Base-by-base conservation (phyloP, 176 grass and related monocot species). In the Hyparrhenia diplandra region DNA sequence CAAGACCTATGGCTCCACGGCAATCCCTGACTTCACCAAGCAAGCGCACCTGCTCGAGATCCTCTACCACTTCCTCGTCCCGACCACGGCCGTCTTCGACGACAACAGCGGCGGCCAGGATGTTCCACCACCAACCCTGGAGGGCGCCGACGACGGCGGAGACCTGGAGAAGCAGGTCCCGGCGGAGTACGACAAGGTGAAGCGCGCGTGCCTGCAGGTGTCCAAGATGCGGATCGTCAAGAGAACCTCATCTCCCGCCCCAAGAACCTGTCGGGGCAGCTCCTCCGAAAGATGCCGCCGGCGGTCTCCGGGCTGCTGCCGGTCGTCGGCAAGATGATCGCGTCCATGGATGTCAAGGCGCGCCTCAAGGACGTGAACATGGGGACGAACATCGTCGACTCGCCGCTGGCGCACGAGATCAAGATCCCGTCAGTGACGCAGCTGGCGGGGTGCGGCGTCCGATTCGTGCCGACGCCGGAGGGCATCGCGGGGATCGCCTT, bases 351-450 rank as follows among this genome's bases (percentile, higher is more conserved):
- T 20, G 11, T 86, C 8, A 8, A 80, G 5, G 69, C 17, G 8
- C 24, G 59, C 2, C 84, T 86, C 69, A 66, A 55, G 18, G 59
- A 69, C 24, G 62, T 86, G 58, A 86, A 66, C 45, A 64, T 58
- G 30, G 41, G 51, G 7, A n/a, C 51, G 2, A 24, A 25, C 80
- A 69, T 85, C 40, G 64, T 62, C 21, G 67, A 72, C 80, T 79
- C 90, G 20, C 90, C 93, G 21, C 80, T 88, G 28, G 80, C 86
- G 0, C 76, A 92, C 42, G 93, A 96, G 88, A 90, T 96, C 80
- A 96, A 85, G 90, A 87, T 96, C 46, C 93, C 93, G 12, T 96
- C 93, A 0, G 90, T 96, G 35, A 43, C 58, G 11, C 80, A 96
- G 78, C 83, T 96, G 17, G 73, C 29, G 5, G 17, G 12, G 16